Evolutionary conservation across 352 stramenopile species (phyloP).

Genomic region (Phytopythium chamaehyphon): DNA sequence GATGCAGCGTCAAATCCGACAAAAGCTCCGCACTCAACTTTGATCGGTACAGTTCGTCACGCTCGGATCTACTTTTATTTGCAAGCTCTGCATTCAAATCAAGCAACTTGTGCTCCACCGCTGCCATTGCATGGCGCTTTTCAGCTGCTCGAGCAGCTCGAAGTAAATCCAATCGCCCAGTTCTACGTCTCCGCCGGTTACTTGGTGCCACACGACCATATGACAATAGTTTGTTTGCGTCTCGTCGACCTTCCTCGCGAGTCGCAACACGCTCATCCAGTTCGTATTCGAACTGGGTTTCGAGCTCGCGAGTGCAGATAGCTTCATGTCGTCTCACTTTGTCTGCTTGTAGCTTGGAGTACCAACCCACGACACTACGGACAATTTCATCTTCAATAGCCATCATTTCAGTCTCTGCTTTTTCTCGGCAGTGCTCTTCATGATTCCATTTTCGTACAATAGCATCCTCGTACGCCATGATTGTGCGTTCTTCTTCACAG

Average conservation of each 20-base stretch:
- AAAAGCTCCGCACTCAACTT: conserved; percentile 23
- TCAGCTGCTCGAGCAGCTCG: conserved; percentile 47
- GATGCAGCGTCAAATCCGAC: conserved; percentile 16
- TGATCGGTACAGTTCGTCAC: conserved; percentile 17
- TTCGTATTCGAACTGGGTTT: conserved; percentile 49
- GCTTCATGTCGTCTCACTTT: conserved; percentile 17
- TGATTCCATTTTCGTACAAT: conserved; percentile 14
- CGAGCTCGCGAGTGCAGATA: conserved; percentile 41
- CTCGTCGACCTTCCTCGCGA: conserved; percentile 19
- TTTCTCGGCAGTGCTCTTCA: conserved; percentile 16
- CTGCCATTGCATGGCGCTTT: conserved; percentile 61
- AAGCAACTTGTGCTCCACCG: conserved; percentile 41
- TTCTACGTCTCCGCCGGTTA: conserved; percentile 12
- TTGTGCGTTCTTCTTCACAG: conserved; percentile 37
- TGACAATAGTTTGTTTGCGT: conserved; percentile 29
- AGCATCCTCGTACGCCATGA: conserved; percentile 46
- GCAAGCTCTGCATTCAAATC: conserved; percentile 25
- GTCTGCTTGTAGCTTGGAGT: conserved; percentile 32
- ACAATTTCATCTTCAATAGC: conserved; percentile 36
- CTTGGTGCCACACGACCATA: conserved; percentile 29
- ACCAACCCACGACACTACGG: conserved; percentile 31
- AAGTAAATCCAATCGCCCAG: conserved; percentile 40
- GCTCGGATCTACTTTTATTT: conserved; percentile 18
- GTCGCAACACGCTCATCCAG: conserved; percentile 15
- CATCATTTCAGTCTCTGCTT: conserved; percentile 30